phyloP scores from a whole-genome alignment of 129 eudicot genomes.

The Scalesia atractyloides region DNA sequence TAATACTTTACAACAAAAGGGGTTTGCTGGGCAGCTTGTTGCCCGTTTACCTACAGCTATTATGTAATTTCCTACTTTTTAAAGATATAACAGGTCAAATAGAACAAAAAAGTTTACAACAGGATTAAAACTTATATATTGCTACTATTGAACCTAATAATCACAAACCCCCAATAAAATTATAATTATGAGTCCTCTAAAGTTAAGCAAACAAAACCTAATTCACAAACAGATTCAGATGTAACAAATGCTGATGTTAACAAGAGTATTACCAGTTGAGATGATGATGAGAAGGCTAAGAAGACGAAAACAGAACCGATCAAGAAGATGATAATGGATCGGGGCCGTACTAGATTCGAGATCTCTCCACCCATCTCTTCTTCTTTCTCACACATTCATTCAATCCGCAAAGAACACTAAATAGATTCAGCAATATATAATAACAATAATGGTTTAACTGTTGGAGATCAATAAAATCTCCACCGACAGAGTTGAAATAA shows the following conservation, averaged over 20 bases:
- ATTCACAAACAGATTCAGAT: constrained; percentile 20
- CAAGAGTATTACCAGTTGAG: constrained; percentile 47
- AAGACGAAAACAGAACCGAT: constrained; percentile 50
- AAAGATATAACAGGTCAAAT: no score
- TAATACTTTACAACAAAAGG: no score
- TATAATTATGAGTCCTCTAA: neutral
- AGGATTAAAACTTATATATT: no score
- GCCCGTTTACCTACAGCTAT: no score
- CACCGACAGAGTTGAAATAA: constrained; percentile 15
- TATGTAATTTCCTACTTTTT: no score
- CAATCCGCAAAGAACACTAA: constrained; percentile 14
- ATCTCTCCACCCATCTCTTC: constrained; percentile 69
- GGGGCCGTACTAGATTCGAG: constrained; percentile 54
- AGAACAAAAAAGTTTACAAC: no score
- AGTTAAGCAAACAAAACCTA: constrained; percentile 6
- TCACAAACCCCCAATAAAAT: neutral
- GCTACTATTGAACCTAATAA: no score
- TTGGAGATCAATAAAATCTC: constrained; percentile 1
- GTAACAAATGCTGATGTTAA: neutral
- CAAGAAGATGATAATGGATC: constrained; percentile 48
- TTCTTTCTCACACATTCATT: constrained; percentile 43
- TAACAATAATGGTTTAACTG: neutral
- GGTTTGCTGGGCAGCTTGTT: no score
- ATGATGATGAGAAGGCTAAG: constrained; percentile 58
- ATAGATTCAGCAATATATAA: neutral